Base-by-base conservation (phyloP, 2,329 filamentous ascomycete genomes). In the Ascochyta fabae region DNA sequence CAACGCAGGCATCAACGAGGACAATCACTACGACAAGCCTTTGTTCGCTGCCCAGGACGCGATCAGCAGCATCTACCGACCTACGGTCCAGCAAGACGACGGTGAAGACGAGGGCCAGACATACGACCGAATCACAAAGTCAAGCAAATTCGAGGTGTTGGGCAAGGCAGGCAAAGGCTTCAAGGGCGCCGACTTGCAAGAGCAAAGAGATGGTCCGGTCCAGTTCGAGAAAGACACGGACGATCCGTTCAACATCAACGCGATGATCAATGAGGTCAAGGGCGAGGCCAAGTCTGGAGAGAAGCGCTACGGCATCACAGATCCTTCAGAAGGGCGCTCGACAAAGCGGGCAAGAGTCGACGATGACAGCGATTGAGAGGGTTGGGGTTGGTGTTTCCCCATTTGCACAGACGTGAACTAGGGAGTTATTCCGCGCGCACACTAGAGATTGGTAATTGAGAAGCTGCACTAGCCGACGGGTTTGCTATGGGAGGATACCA, bases 21-120 rank as follows among this genome's bases (percentile, higher is more conserved):
- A 99, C 75, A 95, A 99, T 71, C 87, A 88, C 0, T 99, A 98
- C 79, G 95, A 98, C 76, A 98, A 98, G 78, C 95, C 95, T 19
- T 81, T 99, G 7, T 99, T 99, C 74, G 93, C 93, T 0, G 94
- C 95, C 13, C 92, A 97, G 73, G 94, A 98, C 72, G 94, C 92
- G 8, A 92, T 97, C 68, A 95, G 86, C 78, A 94, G 88, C 74
- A 98, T 99, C 64, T 99, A 99, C 77, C 85, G 92, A 31, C 92
- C 94, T 1, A 85, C 85, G 22, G 86, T 89, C 23, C 82, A 83
- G 39, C 87, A 88, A 53, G 86, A 88, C 40, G 88, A 87, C 15
- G 89, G 91, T 16, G 89, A 90, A 53, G 91, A 92, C 45, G 92
- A 89, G 34, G 94, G 90, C 0, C 90, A 93, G 57, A 86, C 85